These are phyloP conservation scores for Medicago truncatula DNA, from an alignment of 306 rosid genomes.

Conservation along the genomic window DNA sequence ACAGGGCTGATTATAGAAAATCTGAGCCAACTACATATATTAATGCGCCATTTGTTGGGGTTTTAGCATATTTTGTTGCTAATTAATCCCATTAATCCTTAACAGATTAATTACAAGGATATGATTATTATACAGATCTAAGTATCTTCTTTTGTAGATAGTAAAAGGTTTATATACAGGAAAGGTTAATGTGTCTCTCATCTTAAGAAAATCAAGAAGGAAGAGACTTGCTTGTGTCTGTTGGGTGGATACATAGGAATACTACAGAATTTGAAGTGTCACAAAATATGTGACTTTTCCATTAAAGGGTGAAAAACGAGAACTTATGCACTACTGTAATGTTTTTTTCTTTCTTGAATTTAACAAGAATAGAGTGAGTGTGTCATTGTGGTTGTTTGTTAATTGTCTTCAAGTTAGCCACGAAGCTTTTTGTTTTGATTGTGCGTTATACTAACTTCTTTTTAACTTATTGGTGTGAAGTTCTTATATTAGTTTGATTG, in stretches of 20 bases:
- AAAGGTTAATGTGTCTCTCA: constrained; percentile 60
- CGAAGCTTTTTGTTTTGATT: constrained; percentile 1
- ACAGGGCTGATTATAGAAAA: constrained; percentile 70
- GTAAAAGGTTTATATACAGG: constrained; percentile 32
- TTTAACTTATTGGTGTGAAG: too few species aligned
- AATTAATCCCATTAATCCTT: constrained; percentile 53
- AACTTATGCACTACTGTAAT: neutral
- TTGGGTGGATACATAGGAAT: constrained; percentile 37
- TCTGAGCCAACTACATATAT: constrained; percentile 95
- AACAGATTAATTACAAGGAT: neutral
- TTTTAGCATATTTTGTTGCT: constrained; percentile 71
- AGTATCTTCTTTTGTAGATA: constrained; percentile 36
- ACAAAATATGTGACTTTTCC: constrained; percentile 46
- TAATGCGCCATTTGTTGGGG: constrained; percentile 95
- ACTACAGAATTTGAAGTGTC: constrained; percentile 46
- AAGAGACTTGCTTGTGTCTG: constrained; percentile 64
- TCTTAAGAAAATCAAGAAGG: constrained; percentile 65
- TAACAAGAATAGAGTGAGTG: constrained; percentile 10
- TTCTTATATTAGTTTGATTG: too few species aligned
- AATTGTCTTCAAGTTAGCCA: constrained; percentile 16
- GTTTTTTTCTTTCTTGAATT: constrained; percentile 16
- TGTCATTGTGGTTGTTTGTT: constrained; percentile 30
- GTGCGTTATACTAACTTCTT: too few species aligned
- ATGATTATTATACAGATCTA: constrained; percentile 10
- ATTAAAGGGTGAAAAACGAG: constrained; percentile 3